These are phyloP conservation scores for Candida sonorensis DNA, from an alignment of 805 yeast genomes.

Conservation along the genomic window DNA sequence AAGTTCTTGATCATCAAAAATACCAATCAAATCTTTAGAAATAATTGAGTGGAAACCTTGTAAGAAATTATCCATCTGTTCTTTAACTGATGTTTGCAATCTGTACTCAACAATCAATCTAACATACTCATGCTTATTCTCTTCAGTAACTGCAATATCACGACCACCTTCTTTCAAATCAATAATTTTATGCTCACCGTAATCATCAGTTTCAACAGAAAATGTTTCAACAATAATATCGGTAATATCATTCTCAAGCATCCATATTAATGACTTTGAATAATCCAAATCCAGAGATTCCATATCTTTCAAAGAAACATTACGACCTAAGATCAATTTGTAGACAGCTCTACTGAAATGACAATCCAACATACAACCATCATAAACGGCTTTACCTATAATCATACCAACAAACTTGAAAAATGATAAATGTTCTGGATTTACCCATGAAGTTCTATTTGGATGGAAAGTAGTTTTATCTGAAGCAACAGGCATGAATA, in stretches of 20 bases:
- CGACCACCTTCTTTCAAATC: conserved; percentile 82
- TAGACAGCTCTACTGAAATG: conserved; percentile 95
- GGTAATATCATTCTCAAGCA: conserved; percentile 36
- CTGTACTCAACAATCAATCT: conserved; percentile 80
- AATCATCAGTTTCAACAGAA: conserved; percentile 88
- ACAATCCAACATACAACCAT: conserved; percentile 80
- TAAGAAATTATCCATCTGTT: conserved; percentile 80
- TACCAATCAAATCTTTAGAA: conserved; percentile 72
- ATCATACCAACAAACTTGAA: conserved; percentile 92
- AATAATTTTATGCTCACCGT: conserved; percentile 78
- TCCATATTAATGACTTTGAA: conserved; percentile 90
- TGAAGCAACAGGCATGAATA: conserved; percentile 84
- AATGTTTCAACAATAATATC: conserved; percentile 93
- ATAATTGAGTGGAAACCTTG: conserved; percentile 88
- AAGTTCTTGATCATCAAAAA: conserved; percentile 92
- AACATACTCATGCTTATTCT: conserved; percentile 86
- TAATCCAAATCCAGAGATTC: conserved; percentile 90
- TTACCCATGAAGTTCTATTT: conserved; percentile 82
- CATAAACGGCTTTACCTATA: conserved; percentile 91
- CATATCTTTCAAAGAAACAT: conserved; percentile 86
- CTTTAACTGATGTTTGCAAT: conserved; percentile 72
- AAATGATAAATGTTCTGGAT: conserved; percentile 88
- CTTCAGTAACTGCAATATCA: conserved; percentile 80
- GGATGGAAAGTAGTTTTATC: conserved; percentile 96
- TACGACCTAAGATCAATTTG: conserved; percentile 71